phyloP scores from a whole-genome alignment of 2,329 filamentous ascomycete species.

The Trichoderma pleuroti region DNA sequence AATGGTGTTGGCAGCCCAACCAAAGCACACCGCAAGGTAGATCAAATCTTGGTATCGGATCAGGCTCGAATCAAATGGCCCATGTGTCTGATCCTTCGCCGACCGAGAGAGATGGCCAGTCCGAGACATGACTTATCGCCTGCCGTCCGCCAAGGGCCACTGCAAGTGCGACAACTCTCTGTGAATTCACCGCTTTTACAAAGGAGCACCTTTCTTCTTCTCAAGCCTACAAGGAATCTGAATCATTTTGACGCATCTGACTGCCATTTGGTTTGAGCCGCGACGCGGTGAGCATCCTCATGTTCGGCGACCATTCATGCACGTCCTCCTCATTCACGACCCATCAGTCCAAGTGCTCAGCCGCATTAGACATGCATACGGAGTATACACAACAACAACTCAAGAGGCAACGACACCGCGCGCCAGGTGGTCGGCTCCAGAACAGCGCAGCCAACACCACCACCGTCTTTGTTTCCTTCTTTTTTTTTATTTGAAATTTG shows the following conservation, averaged over 20 bases:
- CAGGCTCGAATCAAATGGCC: not conserved
- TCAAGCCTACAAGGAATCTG: not conserved
- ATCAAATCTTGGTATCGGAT: not conserved
- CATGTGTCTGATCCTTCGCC: not conserved
- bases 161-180: not conserved
- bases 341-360: not conserved
- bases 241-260: not conserved
- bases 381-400: not conserved
- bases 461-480: not conserved
- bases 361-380: not conserved
- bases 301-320: not conserved
- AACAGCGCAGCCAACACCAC: not conserved
- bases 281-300: not conserved
- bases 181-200: not conserved
- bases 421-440: not conserved
- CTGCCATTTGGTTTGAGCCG: not conserved
- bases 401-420: not conserved
- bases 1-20: not conserved
- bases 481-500: not conserved
- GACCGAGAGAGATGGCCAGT: not conserved
- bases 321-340: not conserved
- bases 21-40: not conserved
- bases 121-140: not conserved
- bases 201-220: not conserved
- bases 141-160: not conserved